A percentile compares a stretch with the other conserved stretches of the same genome.
Evolutionary conservation across 1,284 basidiomycete genomes (phyloP).

Genomic region (Rhodotorula glutinis): DNA sequence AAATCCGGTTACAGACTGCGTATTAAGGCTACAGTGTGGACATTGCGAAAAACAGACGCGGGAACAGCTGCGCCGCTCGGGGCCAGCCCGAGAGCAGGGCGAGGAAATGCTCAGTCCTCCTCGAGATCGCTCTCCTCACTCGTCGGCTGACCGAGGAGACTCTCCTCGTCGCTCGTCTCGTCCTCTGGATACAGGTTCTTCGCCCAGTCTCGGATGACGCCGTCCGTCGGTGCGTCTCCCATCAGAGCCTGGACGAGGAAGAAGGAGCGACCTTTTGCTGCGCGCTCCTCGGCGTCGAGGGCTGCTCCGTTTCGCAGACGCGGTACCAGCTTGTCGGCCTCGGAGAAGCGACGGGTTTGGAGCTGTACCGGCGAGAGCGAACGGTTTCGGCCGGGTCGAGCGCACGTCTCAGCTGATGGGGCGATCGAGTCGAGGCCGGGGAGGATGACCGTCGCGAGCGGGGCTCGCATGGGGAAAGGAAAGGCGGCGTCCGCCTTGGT

Average conservation of each 20-base stretch:
- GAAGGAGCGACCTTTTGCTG: conserved; percentile 13
- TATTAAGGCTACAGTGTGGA: no score
- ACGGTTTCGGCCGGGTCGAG: no score
- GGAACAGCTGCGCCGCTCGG: no score
- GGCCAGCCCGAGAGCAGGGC: no score
- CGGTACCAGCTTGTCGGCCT: conserved; percentile 1
- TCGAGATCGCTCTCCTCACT: not conserved
- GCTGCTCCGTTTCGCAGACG: conserved; percentile 6
- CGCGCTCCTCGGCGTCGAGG: conserved; percentile 19
- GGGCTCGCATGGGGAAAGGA: no score
- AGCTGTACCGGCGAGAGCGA: not conserved
- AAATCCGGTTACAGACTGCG: no score
- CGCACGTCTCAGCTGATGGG: not conserved
- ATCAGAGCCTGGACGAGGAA: conserved; percentile 32
- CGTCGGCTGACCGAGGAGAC: not conserved
- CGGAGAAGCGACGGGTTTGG: conserved; percentile 2
- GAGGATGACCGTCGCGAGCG: not conserved
- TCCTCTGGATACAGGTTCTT: not conserved
- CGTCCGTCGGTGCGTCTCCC: conserved; percentile 25
- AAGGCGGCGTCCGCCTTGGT: no score
- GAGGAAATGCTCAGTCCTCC: not conserved
- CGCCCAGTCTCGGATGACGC: conserved; percentile 26
- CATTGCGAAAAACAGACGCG: no score
- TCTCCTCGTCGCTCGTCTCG: conserved; percentile 6
- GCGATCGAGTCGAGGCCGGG: no score